phyloP scores from a whole-genome alignment of 805 yeast genomes.

The Saccharomycopsis microspora region DNA sequence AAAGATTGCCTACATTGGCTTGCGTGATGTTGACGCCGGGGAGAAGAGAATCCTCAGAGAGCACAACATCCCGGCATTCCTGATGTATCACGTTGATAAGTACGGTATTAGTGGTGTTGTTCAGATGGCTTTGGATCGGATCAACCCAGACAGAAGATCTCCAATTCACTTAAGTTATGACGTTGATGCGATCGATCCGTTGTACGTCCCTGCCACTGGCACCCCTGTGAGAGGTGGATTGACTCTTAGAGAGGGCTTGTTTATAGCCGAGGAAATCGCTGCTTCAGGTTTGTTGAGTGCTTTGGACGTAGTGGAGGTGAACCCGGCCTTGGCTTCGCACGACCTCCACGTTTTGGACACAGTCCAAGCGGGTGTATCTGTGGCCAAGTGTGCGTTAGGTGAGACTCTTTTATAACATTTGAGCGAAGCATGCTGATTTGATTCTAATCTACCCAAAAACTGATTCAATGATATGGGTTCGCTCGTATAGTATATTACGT shows the following conservation, averaged over 20 bases:
- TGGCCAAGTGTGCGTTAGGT: slow-evolving; percentile 90
- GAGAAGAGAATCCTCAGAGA: slow-evolving; percentile 70
- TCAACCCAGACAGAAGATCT: slow-evolving; percentile 58
- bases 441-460: background rate
- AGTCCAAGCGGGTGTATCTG: slow-evolving; percentile 79
- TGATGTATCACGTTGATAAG: slow-evolving; percentile 94
- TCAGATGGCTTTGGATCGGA: slow-evolving; percentile 74
- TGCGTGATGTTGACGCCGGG: slow-evolving; percentile 84
- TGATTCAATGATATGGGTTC: too few species aligned
- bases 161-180: slow-evolving; percentile 92
- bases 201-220: slow-evolving; percentile 92
- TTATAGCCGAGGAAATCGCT: slow-evolving; percentile 84
- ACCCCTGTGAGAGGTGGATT: slow-evolving; percentile 96
- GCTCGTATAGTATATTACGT: too few species aligned
- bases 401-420: slow-evolving; percentile 56
- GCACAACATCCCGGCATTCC: slow-evolving; percentile 66
- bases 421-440: background rate
- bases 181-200: slow-evolving; percentile 94
- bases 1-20: slow-evolving; percentile 84
- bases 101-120: slow-evolving; percentile 87
- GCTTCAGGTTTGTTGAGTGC: slow-evolving; percentile 82
- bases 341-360: slow-evolving; percentile 75
- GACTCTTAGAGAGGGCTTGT: slow-evolving; percentile 88
- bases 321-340: slow-evolving; percentile 75
- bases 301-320: slow-evolving; percentile 87